Base-by-base conservation (phyloP, 1,284 basidiomycete genomes). In the Thelephora terrestris region DNA sequence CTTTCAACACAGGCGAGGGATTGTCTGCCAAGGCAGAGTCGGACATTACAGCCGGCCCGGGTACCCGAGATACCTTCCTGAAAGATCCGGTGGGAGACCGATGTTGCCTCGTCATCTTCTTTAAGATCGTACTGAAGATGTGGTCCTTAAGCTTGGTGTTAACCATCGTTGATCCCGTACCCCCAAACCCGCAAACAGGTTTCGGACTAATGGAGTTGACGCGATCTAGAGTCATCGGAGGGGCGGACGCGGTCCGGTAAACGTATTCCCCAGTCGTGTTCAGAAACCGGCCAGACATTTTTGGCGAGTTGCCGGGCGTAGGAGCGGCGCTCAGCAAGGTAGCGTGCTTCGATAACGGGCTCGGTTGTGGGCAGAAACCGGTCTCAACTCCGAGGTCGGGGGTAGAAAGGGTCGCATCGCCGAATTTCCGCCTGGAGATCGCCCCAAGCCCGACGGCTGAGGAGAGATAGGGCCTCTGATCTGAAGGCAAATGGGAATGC, bases 101-200 rank as follows among this genome's bases (percentile, higher is more conserved):
- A 39, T 74, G 73, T 48, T 76, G 76, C 25, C 71, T 71, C 50
- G 54, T 57, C 7, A 91, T 78, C 27, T 82, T 75, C 43, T 81
- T 78, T 51, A 96, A 69, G 27, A 96, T 81, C 12, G 87, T 86
- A 48, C 80, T 85, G 62, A 97, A 93, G 42, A 97, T 89, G 55
- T 94, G 91, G 59, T 96, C 91, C 66, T 92, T 93, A 50, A 97
- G 71, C 63, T 81, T 88, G 38, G 86, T 91, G 64, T 97, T 96
- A 49, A 96, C 92, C 42, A 83, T 79, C 2, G 93, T 96, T 14
- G 88, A 91, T 1, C 93, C 93, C 1, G 82, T 88, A 3, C 93
- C 93, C 35, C 85, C 87, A 57, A 88, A 91, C 73, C 73, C 72
- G 51, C 75, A 61, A n/a, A 20, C 39, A 12, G 29, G 29, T 21